Evolutionary conservation across 1,284 basidiomycete genomes (phyloP), one percentile per base, ranked within the genome.

Genomic region (Ganoderma multipileum): DNA sequence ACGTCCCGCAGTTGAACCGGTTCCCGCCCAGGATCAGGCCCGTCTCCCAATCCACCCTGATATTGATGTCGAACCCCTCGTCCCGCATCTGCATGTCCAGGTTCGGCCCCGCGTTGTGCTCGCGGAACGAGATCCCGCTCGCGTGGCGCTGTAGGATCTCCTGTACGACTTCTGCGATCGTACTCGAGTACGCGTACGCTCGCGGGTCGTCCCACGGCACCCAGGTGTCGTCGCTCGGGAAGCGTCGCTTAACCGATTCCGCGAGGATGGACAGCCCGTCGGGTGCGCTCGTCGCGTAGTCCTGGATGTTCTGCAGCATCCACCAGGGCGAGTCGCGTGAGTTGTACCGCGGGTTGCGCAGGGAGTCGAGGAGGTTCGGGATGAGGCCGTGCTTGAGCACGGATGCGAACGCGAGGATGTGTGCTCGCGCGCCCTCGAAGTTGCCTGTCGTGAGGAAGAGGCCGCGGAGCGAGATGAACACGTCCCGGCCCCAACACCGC

Each of bases 291-390:
- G 84, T 84, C 50, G 90, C 91, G 79, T 98, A 99, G 81, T 99
- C 96, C 78, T 99, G 97, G 67, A 99, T 97, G 77, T 95, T 98
- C 79, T 99, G 97, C 67, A 98, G 81, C 93, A 99, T 98, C 95
- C 96, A 99, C 97, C 96, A 98, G 36, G 95, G 95, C 7, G 93
- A 94, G 77, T 96, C 95, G 58, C 95, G 91, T 11, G 94, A 97
- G 77, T 97, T 97, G 79, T 96, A 97, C 88, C 95, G 85, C 14
- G 95, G 95, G 69, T 83, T 95, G 58, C 91, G 88, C 23, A 92
- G 85, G 3, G 95, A 97, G 80, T 98, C 96, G 68, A 98, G 84
- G 57, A 98, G 81, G 79, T 98, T 98, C 1, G 97, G 97, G 73
- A 98, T 96, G 72, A 98, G 83, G 0, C 95, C 95, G 76, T 97